phyloP scores from a whole-genome alignment of 345 rosid genomes.

The Sonneratia caseolaris region DNA sequence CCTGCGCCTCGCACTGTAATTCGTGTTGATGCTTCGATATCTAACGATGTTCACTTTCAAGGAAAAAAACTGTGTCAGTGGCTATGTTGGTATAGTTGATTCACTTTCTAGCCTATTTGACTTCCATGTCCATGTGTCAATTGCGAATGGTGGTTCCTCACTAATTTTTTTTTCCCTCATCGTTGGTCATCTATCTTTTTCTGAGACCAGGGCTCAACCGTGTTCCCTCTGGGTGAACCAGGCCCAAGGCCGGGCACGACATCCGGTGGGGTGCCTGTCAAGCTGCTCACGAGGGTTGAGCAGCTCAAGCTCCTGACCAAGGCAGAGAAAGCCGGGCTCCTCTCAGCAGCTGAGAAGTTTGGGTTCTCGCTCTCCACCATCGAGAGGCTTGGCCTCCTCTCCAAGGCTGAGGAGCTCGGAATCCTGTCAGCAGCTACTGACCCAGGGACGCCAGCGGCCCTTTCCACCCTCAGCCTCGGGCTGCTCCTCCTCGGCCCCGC shows the following conservation, averaged over 20 bases:
- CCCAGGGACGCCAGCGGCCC: conserved; percentile 59
- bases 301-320: conserved; percentile 75
- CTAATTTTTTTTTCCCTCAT: too few relatives aligned
- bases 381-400: conserved; percentile 85
- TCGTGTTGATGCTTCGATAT: too few relatives aligned
- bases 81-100: neutral
- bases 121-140: neutral
- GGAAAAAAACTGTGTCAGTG: neutral
- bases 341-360: conserved; percentile 79
- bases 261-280: conserved; percentile 29
- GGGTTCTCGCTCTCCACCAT: conserved; percentile 80
- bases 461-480: conserved; percentile 51
- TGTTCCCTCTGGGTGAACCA: conserved; percentile 37
- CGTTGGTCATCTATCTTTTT: too few relatives aligned
- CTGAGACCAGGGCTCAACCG: conserved; percentile 24
- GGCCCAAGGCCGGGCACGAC: conserved; percentile 28
- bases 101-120: neutral
- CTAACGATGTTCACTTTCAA: too few relatives aligned
- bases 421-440: conserved; percentile 82
- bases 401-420: conserved; percentile 85
- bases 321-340: conserved; percentile 84
- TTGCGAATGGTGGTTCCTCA: neutral
- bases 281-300: conserved; percentile 87
- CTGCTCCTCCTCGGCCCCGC: conserved; percentile 75
- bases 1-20: too few relatives aligned